Conservation (phyloP, 768 basidiomycete genomes). For the Agrocybe praecox region DNA sequence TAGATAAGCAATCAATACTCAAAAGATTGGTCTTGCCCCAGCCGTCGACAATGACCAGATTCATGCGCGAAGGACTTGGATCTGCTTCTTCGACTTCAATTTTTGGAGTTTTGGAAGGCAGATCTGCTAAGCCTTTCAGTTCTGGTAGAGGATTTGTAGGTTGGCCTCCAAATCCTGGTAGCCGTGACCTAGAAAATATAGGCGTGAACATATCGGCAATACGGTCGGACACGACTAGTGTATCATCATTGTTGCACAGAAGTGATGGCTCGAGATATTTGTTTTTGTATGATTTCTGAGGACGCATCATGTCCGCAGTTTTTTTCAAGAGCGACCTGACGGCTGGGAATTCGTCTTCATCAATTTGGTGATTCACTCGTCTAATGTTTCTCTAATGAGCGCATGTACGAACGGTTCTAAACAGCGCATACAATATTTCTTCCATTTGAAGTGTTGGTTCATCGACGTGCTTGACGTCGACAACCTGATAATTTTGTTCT, state of each 20-base stretch:
- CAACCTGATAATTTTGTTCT: constrained; percentile 15
- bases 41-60: constrained; percentile 63
- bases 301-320: constrained; percentile 21
- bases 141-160: not conserved
- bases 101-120: constrained; percentile 2
- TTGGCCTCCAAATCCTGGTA: constrained; percentile 12
- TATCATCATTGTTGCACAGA: constrained; percentile 9
- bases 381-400: constrained; percentile 2
- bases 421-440: constrained; percentile 23
- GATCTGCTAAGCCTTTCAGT: constrained; percentile 11
- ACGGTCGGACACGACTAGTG: not conserved
- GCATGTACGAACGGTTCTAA: not conserved
- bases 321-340: constrained; percentile 20
- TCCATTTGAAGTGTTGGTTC: constrained; percentile 17
- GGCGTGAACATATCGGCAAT: constrained; percentile 28
- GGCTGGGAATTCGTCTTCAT: constrained; percentile 21
- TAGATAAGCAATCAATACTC: not conserved
- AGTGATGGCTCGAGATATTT: constrained; percentile 23
- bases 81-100: constrained; percentile 33
- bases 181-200: constrained; percentile 45
- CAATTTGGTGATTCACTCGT: constrained; percentile 29
- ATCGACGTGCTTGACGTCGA: constrained; percentile 27
- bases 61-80: constrained; percentile 44
- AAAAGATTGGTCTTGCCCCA: constrained; percentile 51
- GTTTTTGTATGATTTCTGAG: constrained; percentile 22